These are phyloP conservation scores for Austroboletus niveus DNA, from an alignment of 1,284 basidiomycete species.

Conservation along the genomic window DNA sequence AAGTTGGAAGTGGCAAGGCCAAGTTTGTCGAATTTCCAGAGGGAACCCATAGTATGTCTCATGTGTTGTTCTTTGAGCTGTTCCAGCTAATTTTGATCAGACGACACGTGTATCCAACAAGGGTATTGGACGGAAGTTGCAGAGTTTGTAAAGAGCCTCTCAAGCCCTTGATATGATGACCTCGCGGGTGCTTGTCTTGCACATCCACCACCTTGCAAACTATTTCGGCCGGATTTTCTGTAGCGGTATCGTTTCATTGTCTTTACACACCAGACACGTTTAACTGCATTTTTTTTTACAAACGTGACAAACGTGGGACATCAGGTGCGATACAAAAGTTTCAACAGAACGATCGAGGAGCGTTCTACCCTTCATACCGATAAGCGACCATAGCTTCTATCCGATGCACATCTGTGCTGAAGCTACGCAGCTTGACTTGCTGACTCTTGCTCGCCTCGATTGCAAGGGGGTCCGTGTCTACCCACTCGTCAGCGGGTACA, in stretches of 20 bases:
- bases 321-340: too few species aligned
- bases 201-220: too few species aligned
- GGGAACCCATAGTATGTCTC: slow-evolving; percentile 68
- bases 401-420: slow-evolving; percentile 88
- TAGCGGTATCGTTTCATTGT: slow-evolving; percentile 5
- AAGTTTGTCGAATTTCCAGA: slow-evolving; percentile 60
- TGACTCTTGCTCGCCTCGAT: slow-evolving; percentile 96
- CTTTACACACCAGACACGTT: background rate
- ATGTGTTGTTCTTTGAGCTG: background rate
- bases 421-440: slow-evolving; percentile 89
- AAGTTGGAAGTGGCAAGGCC: slow-evolving; percentile 46
- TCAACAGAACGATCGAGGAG: background rate
- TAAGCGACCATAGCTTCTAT: slow-evolving; percentile 90
- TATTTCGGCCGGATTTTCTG: background rate
- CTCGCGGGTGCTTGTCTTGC: background rate
- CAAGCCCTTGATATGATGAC: slow-evolving; percentile 6
- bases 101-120: slow-evolving; percentile 67
- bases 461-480: slow-evolving; percentile 91
- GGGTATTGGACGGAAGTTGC: slow-evolving; percentile 65
- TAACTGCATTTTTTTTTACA: background rate
- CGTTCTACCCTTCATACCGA: slow-evolving; percentile 60
- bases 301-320: background rate
- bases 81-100: slow-evolving; percentile 30
- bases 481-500: slow-evolving; percentile 89
- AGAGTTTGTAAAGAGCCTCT: slow-evolving; percentile 50